A percentile compares a stretch with the other conserved stretches of the same genome.
These are phyloP conservation scores for Hypoxylon sp. DNA, from an alignment of 2,329 filamentous ascomycete genomes.

Conservation along the genomic window DNA sequence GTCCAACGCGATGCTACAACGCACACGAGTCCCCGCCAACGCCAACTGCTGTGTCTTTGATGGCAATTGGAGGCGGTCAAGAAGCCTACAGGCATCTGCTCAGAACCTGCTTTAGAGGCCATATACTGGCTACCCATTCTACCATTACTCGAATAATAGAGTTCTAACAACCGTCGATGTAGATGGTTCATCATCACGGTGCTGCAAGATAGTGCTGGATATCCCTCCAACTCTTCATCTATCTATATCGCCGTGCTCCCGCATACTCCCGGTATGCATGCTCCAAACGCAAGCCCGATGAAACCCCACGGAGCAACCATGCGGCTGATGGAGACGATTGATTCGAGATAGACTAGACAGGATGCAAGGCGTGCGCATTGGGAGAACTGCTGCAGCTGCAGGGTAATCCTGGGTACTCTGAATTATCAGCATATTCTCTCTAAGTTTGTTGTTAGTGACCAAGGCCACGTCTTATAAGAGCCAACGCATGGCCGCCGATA, in stretches of 20 bases:
- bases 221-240: conserved; percentile 5
- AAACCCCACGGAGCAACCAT: conserved; percentile 19
- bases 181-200: conserved; percentile 25
- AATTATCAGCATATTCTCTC: not conserved
- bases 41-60: conserved; percentile 17
- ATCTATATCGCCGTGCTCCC: conserved; percentile 17
- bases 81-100: too few relatives aligned
- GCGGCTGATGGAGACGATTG: conserved; percentile 30
- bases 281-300: conserved; percentile 30
- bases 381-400: conserved; percentile 4
- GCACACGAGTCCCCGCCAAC: conserved; percentile 5
- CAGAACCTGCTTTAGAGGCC: too few relatives aligned
- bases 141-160: too few relatives aligned
- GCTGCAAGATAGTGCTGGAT: conserved; percentile 11
- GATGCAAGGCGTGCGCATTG: conserved; percentile 1
- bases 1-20: conserved; percentile 25
- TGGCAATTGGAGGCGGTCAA: conserved; percentile 26
- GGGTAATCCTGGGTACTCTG: too few relatives aligned
- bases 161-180: conserved; percentile 17
- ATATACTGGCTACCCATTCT: too few relatives aligned
- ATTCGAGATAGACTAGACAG: conserved; percentile 7
- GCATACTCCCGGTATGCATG: conserved; percentile 20
- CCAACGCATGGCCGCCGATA: too few relatives aligned
- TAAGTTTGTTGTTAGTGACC: too few relatives aligned
- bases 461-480: not conserved